Conservation (phyloP, 1,284 basidiomycete genomes). For the Laetiporus sulphureus region DNA sequence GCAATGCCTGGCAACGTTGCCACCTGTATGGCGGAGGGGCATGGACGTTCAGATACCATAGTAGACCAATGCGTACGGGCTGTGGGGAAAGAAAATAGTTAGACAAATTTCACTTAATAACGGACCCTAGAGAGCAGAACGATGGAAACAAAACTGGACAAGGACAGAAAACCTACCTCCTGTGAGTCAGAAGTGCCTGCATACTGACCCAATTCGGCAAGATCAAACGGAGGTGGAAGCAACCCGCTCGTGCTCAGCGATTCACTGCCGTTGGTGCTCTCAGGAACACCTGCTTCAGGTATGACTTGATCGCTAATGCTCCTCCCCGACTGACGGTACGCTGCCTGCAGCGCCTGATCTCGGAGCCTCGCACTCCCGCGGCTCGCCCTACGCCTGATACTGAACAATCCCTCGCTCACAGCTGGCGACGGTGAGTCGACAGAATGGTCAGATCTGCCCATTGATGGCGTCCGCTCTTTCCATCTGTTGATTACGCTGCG, state of each 20-base stretch:
- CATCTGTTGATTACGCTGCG: slow-evolving; percentile 75
- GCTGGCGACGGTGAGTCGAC: slow-evolving; percentile 27
- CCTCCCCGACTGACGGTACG: slow-evolving; percentile 6
- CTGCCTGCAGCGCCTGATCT: slow-evolving; percentile 22
- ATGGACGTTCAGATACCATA: slow-evolving; percentile 91
- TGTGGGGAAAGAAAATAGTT: slow-evolving; percentile 26
- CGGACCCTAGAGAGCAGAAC: too few species aligned
- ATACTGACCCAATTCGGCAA: slow-evolving; percentile 39
- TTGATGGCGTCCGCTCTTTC: slow-evolving; percentile 58
- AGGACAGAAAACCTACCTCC: slow-evolving; percentile 36
- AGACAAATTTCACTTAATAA: too few species aligned
- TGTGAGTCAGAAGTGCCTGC: slow-evolving; percentile 21
- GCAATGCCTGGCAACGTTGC: slow-evolving; percentile 78
- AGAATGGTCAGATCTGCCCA: slow-evolving; percentile 26
- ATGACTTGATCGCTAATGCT: slow-evolving; percentile 7
- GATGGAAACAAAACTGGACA: background rate
- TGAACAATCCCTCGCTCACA: slow-evolving; percentile 49
- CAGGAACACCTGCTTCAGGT: slow-evolving; percentile 6
- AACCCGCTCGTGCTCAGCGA: slow-evolving; percentile 27
- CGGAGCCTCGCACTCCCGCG: slow-evolving; percentile 35
- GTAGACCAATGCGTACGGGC: slow-evolving; percentile 75
- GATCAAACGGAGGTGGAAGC: slow-evolving; percentile 38
- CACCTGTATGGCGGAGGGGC: slow-evolving; percentile 71
- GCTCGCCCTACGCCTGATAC: slow-evolving; percentile 52
- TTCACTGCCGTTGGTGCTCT: slow-evolving; percentile 20